Conservation (phyloP, 2,329 filamentous ascomycete genomes). For the Raffaelea arxii region DNA sequence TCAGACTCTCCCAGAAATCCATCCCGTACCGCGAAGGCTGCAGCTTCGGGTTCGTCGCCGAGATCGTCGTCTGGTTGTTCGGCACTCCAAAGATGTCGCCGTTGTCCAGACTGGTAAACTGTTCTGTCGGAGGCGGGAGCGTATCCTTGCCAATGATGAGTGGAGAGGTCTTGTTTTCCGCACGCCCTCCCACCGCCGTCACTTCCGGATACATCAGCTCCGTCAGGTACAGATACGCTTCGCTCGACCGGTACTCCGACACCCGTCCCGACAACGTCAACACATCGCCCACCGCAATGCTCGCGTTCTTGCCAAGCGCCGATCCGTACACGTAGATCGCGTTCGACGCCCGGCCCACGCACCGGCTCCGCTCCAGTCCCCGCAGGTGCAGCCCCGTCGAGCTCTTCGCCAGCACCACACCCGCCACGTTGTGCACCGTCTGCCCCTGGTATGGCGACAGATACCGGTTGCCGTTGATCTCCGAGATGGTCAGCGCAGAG, state of each 20-base stretch:
- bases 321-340: slow-evolving; percentile 55
- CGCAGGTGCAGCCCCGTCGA: slow-evolving; percentile 55
- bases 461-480: slow-evolving; percentile 58
- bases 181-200: no score
- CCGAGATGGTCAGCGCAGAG: slow-evolving; percentile 38
- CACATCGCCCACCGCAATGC: slow-evolving; percentile 49
- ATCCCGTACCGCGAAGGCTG: slow-evolving; percentile 53
- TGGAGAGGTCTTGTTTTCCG: slow-evolving; percentile 20
- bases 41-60: slow-evolving; percentile 48
- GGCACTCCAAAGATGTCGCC: slow-evolving; percentile 57
- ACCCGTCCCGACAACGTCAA: slow-evolving; percentile 52
- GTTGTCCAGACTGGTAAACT: slow-evolving; percentile 53
- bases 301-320: slow-evolving; percentile 32
- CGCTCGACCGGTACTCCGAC: slow-evolving; percentile 43
- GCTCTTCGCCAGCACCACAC: slow-evolving; percentile 55
- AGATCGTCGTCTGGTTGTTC: slow-evolving; percentile 50
- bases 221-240: slow-evolving; percentile 52
- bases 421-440: slow-evolving; percentile 47
- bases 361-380: slow-evolving; percentile 45
- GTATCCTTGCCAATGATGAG: slow-evolving; percentile 52
- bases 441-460: slow-evolving; percentile 50
- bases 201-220: slow-evolving; percentile 43
- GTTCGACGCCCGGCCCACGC: slow-evolving; percentile 49
- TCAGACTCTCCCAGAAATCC: slow-evolving; percentile 65
- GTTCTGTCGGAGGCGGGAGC: slow-evolving; percentile 46